Evolutionary conservation across 306 rosid genomes (phyloP).

Genomic region (Casuarina glauca): DNA sequence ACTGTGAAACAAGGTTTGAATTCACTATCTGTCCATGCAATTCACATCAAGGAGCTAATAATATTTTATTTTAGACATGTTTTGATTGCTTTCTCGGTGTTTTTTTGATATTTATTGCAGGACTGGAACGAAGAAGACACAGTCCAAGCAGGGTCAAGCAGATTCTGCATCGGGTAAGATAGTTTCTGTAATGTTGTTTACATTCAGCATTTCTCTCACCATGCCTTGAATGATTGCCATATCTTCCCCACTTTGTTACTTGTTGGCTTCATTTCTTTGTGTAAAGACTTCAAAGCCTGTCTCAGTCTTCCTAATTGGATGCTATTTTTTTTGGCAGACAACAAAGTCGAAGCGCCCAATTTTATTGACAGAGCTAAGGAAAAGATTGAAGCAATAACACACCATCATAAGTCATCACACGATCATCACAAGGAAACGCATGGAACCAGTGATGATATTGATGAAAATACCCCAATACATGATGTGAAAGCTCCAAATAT

Average conservation of each 20-base stretch:
- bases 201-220: neutral
- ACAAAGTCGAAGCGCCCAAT: conserved; percentile 25
- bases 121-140: conserved; percentile 30
- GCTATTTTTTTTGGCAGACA: conserved; percentile 46
- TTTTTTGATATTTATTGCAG: conserved; percentile 25
- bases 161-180: conserved; percentile 48
- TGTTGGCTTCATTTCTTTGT: conserved; percentile 10
- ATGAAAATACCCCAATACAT: conserved; percentile 49
- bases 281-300: neutral
- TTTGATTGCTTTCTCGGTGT: conserved; percentile 11
- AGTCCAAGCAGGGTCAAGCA: conserved; percentile 29
- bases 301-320: neutral
- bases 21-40: neutral
- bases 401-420: conserved; percentile 51
- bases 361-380: conserved; percentile 46
- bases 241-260: conserved; percentile 10
- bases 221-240: conserved; percentile 2
- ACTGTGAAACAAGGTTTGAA: conserved; percentile 36
- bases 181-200: conserved; percentile 5
- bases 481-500: conserved; percentile 64
- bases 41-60: neutral
- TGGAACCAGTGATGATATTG: conserved; percentile 59
- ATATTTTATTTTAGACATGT: conserved; percentile 15
- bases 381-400: conserved; percentile 48
- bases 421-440: conserved; percentile 62